phyloP scores from a whole-genome alignment of 176 grass and related monocot species.

The Aegilops speltoides region DNA sequence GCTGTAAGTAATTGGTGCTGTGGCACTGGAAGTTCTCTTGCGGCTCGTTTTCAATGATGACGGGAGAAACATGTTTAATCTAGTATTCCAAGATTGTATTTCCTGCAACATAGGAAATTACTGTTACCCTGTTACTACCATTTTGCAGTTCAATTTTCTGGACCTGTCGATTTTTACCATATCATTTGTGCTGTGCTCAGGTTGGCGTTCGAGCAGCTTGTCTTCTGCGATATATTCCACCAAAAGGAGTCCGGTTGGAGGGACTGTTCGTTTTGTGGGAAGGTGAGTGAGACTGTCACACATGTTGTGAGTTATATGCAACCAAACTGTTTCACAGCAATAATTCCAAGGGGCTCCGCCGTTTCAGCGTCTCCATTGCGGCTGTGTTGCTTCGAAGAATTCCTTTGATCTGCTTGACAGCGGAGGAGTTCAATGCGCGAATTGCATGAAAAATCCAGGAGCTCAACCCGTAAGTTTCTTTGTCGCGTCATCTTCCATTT shows the following conservation, averaged over 20 bases:
- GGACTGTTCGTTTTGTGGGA: conserved; percentile 92
- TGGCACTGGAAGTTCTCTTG: neutral
- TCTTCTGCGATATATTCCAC: conserved; percentile 97
- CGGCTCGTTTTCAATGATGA: neutral
- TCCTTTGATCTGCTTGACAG: conserved; percentile 96
- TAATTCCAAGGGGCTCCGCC: neutral
- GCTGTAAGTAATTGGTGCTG: neutral
- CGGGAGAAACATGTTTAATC: neutral
- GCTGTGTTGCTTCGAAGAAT: conserved; percentile 89
- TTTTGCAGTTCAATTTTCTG: neutral
- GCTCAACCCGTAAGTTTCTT: conserved; percentile 69
- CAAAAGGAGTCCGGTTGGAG: conserved; percentile 99
- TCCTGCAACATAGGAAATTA: neutral
- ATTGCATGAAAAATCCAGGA: conserved; percentile 75
- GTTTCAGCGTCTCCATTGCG: conserved; percentile 86
- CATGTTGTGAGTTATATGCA: conserved; percentile 3
- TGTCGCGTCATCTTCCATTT: conserved; percentile 5
- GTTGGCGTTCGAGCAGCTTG: conserved; percentile 80
- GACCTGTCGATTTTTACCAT: neutral
- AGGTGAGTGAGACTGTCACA: conserved; percentile 70
- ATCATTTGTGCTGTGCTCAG: conserved; percentile 39
- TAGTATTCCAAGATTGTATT: neutral
- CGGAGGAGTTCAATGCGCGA: conserved; percentile 85
- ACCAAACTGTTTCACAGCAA: neutral
- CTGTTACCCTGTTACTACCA: neutral